phyloP scores from a whole-genome alignment of 345 rosid species.

The Odontarrhena argentea region DNA sequence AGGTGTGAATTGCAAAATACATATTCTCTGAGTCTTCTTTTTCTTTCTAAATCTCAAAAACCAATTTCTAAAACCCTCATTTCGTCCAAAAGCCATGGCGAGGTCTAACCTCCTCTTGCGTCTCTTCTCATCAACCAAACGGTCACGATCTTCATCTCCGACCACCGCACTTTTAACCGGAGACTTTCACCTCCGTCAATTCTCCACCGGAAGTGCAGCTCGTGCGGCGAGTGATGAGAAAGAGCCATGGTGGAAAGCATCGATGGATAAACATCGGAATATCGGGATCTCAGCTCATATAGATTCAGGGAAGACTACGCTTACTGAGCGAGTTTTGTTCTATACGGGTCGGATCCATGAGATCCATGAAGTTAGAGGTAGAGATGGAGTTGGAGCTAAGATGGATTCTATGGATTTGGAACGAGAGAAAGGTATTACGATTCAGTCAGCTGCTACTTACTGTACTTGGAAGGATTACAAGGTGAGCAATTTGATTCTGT shows the following conservation, averaged over 20 bases:
- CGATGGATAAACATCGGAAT: conserved; percentile 81
- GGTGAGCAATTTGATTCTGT: conserved; percentile 43
- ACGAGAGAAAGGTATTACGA: conserved; percentile 97
- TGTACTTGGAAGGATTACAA: conserved; percentile 93
- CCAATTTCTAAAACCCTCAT: conserved; percentile 38
- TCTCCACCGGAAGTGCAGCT: conserved; percentile 69
- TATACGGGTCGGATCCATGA: conserved; percentile 97
- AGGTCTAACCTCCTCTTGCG: conserved; percentile 56
- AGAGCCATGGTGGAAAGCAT: conserved; percentile 98
- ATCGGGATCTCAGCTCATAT: conserved; percentile 98
- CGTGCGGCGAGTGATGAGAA: conserved; percentile 79
- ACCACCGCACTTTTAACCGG: conserved; percentile 61
- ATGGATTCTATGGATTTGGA: conserved; percentile 99
- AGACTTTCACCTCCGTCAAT: conserved; percentile 58
- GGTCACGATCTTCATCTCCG: conserved; percentile 46
- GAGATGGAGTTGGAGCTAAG: conserved; percentile 97
- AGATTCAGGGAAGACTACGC: conserved; percentile 97
- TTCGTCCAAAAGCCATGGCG: conserved; percentile 45
- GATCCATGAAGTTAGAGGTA: conserved; percentile 97
- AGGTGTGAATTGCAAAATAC: not conserved
- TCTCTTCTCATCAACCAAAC: conserved; percentile 41
- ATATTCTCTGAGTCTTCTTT: conserved; percentile 5
- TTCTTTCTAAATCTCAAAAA: not conserved
- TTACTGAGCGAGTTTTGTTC: conserved; percentile 84
- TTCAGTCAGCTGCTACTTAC: conserved; percentile 97